Conservation (phyloP, 495 filamentous ascomycete genomes). For the Daldinia childiae region DNA sequence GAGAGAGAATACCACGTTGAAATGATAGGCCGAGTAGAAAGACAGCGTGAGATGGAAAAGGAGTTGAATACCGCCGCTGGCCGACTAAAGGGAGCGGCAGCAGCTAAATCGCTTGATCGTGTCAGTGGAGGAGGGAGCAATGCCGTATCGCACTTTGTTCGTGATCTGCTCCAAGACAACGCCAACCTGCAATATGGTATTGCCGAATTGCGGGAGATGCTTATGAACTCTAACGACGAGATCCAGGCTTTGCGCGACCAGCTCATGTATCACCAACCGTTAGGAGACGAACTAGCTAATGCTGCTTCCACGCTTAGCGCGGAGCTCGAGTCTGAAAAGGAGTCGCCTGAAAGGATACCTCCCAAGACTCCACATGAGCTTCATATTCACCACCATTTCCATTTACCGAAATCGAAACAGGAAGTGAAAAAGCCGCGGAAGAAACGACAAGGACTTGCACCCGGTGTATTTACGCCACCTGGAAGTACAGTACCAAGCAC, state of each 20-base stretch:
- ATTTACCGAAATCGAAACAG: conserved; percentile 69
- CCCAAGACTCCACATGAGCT: conserved; percentile 72
- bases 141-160: conserved; percentile 92
- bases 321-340: conserved; percentile 68
- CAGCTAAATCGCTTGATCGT: conserved; percentile 66
- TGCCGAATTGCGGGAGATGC: conserved; percentile 88
- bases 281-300: conserved; percentile 52
- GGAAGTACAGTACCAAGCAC: conserved; percentile 47
- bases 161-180: conserved; percentile 95
- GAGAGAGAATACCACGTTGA: conserved; percentile 86
- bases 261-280: conserved; percentile 79
- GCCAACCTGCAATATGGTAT: conserved; percentile 90
- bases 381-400: conserved; percentile 94
- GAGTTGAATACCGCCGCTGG: conserved; percentile 80
- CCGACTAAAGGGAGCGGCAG: conserved; percentile 80
- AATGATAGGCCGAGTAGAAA: conserved; percentile 80
- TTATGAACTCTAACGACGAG: conserved; percentile 92
- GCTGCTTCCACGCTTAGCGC: conserved; percentile 67
- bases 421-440: conserved; percentile 75
- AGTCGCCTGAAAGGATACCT: conserved; percentile 49
- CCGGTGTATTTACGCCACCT: conserved; percentile 69
- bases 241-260: conserved; percentile 87
- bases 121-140: conserved; percentile 60
- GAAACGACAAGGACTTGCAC: conserved; percentile 68
- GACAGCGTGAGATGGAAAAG: conserved; percentile 74